Percentiles rank a stretch among this genome's conserved stretches.
These are phyloP conservation scores for Monotropa hypopitys DNA, from an alignment of 179 eudicot species.

Conservation along the genomic window DNA sequence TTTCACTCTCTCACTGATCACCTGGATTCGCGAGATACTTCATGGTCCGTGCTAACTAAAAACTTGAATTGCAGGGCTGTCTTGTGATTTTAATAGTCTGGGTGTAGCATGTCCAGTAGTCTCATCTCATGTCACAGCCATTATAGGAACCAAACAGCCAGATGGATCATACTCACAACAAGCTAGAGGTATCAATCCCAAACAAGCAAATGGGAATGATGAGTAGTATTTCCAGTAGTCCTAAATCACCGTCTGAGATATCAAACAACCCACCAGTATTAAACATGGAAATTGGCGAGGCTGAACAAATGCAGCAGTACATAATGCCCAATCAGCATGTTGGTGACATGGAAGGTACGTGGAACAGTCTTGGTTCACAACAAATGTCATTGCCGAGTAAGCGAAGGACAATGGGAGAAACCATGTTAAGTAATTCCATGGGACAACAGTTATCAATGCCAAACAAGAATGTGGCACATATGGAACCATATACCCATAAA, in stretches of 20 bases:
- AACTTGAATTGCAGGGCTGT: neutral
- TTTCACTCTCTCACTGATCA: neutral
- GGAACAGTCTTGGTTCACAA: conserved; percentile 19
- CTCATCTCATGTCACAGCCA: conserved; percentile 18
- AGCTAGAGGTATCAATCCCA: conserved; percentile 15
- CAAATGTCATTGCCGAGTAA: conserved; percentile 29
- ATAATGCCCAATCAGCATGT: conserved; percentile 17
- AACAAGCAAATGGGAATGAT: conserved; percentile 17
- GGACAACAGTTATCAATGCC: conserved; percentile 21
- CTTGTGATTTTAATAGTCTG: neutral
- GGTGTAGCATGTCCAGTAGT: conserved; percentile 18
- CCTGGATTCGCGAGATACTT: neutral
- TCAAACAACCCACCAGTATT: conserved; percentile 5
- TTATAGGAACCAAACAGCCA: conserved; percentile 13
- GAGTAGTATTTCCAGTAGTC: conserved; percentile 13
- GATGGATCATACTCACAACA: conserved; percentile 17
- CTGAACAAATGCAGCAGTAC: conserved; percentile 17
- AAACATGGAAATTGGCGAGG: conserved; percentile 13
- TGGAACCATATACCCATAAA: conserved; percentile 16
- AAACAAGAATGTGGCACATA: conserved; percentile 29
- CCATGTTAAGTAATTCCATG: conserved; percentile 12
- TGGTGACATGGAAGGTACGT: conserved; percentile 15
- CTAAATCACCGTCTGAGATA: too few species aligned
- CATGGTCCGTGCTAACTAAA: neutral
- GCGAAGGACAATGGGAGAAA: conserved; percentile 44